phyloP scores from a whole-genome alignment of 2,329 filamentous ascomycete genomes.

The Cytospora piceae region DNA sequence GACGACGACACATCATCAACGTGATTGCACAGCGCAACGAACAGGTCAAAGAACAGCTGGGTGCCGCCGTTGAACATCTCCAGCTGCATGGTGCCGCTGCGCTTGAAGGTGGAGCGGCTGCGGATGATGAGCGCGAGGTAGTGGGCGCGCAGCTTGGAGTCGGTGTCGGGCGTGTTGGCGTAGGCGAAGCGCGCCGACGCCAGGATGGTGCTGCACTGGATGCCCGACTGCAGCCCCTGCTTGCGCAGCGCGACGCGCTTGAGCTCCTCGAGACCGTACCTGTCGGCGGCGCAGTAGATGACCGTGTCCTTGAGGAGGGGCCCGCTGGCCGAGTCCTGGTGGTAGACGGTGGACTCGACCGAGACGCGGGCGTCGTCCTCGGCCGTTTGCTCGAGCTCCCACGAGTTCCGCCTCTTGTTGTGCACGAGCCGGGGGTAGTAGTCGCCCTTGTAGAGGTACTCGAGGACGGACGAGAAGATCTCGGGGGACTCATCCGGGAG shows the following conservation, averaged over 20 bases:
- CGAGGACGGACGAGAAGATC: conserved; percentile 86
- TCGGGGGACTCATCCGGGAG: conserved; percentile 87
- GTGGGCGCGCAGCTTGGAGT: conserved; percentile 88
- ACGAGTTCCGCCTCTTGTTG: conserved; percentile 79
- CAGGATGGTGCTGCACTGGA: conserved; percentile 83
- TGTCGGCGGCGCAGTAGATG: conserved; percentile 87
- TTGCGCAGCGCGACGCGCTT: conserved; percentile 85
- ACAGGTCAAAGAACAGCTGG: conserved; percentile 88
- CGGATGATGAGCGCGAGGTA: conserved; percentile 93
- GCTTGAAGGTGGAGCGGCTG: conserved; percentile 84
- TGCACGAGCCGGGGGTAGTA: conserved; percentile 84
- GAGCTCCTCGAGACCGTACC: conserved; percentile 80
- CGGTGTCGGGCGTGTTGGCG: conserved; percentile 82
- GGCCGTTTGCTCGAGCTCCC: conserved; percentile 72
- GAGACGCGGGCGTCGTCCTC: conserved; percentile 48
- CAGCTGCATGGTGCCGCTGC: conserved; percentile 92
- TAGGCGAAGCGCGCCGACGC: conserved; percentile 89
- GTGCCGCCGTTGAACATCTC: conserved; percentile 89
- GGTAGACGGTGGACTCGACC: conserved; percentile 65
- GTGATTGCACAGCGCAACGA: conserved; percentile 91
- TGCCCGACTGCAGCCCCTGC: conserved; percentile 84
- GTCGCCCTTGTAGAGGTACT: conserved; percentile 93
- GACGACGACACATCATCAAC: conserved; percentile 69
- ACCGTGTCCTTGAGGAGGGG: conserved; percentile 85
- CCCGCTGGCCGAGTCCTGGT: conserved; percentile 56